phyloP scores from a whole-genome alignment of 225 moss, liverwort and hornwort species.

The Climacium dendroides region DNA sequence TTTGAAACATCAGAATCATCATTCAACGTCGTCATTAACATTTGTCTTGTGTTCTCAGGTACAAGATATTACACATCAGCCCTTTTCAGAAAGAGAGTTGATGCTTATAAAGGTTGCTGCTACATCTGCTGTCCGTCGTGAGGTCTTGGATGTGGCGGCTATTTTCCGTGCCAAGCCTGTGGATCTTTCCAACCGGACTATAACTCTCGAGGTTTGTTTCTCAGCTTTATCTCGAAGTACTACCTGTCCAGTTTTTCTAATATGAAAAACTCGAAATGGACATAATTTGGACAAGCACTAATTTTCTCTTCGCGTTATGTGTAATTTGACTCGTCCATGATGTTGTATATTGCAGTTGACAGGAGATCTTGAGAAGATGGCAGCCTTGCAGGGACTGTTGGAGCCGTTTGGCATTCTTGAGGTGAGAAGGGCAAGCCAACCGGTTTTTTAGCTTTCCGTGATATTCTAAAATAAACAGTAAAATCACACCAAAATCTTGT shows the following conservation, averaged over 20 bases:
- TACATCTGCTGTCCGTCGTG: conserved; percentile 47
- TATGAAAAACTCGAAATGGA: background rate
- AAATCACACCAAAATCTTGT: no score
- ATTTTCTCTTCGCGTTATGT: background rate
- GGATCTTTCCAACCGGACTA: conserved; percentile 75
- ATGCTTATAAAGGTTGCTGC: conserved; percentile 92
- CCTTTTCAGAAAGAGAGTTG: conserved; percentile 80
- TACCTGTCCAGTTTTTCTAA: background rate
- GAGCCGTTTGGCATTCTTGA: conserved; percentile 76
- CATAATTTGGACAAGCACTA: background rate
- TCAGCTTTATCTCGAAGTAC: background rate
- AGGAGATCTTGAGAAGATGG: conserved; percentile 83
- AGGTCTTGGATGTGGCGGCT: conserved; percentile 76
- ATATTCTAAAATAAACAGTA: no score
- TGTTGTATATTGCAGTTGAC: conserved; percentile 30
- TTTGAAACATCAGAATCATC: background rate
- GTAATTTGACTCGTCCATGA: background rate
- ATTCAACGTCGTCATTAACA: background rate
- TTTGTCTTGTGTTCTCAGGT: conserved; percentile 30
- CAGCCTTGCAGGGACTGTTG: conserved; percentile 65
- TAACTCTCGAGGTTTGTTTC: conserved; percentile 68
- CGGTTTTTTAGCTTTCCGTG: background rate
- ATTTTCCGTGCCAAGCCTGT: conserved; percentile 95
- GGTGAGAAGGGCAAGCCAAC: conserved; percentile 11
- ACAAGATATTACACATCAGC: conserved; percentile 69